Evolutionary conservation across 805 yeast species (phyloP).

Genomic region (Geotrichum ghanense): DNA sequence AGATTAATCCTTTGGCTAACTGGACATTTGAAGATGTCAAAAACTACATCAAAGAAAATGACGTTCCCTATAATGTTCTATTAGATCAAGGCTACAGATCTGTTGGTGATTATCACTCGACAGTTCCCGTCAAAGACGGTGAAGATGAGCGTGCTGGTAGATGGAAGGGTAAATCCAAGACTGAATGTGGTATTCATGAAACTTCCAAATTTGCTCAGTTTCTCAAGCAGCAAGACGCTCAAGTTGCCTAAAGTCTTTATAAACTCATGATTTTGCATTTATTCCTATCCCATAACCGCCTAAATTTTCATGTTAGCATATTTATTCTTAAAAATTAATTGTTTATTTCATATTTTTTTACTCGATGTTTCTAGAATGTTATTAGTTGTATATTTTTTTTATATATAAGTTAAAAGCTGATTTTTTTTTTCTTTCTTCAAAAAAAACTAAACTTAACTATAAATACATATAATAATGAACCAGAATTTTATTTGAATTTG

Average conservation of each 20-base stretch:
- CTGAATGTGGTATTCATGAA: slow-evolving; percentile 93
- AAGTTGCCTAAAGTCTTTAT: not conserved
- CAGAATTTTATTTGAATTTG: too few species aligned
- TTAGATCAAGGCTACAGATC: slow-evolving; percentile 82
- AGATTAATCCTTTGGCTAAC: slow-evolving; percentile 78
- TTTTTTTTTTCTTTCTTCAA: too few species aligned
- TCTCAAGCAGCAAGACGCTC: not conserved
- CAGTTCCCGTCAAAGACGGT: slow-evolving; percentile 78
- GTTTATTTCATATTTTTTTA: slow-evolving; percentile 3
- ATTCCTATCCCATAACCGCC: not conserved
- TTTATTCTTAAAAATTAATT: not conserved
- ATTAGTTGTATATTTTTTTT: not conserved
- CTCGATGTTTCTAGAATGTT: slow-evolving; percentile 4
- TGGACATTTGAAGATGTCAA: slow-evolving; percentile 73
- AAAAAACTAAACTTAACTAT: too few species aligned
- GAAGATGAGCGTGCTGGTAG: slow-evolving; percentile 96
- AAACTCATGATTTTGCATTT: not conserved
- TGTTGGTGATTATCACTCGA: slow-evolving; percentile 92
- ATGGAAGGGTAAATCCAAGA: slow-evolving; percentile 87
- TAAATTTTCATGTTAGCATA: not conserved
- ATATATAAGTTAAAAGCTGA: too few species aligned
- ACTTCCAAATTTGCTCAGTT: slow-evolving; percentile 61
- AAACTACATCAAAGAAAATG: slow-evolving; percentile 50
- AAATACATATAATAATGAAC: too few species aligned
- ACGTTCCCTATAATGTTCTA: slow-evolving; percentile 78